Percentiles rank a stretch among this genome's conserved stretches.
phyloP scores from a whole-genome alignment of 2,329 filamentous ascomycete genomes.

The Emmonsia crescens region DNA sequence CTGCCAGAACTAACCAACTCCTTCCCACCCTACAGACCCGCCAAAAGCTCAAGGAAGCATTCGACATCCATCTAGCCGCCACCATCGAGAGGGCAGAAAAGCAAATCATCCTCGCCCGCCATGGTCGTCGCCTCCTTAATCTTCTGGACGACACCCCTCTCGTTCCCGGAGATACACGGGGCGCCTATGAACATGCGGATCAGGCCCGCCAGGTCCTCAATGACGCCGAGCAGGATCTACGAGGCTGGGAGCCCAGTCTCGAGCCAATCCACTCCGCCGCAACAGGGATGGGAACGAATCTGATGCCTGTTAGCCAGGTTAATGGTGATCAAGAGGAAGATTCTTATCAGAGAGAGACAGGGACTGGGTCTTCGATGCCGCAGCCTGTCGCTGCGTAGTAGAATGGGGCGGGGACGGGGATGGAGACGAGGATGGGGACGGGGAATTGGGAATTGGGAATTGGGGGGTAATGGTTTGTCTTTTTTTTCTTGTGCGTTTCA shows the following conservation, averaged over 20 bases:
- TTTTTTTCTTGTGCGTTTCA: neutral
- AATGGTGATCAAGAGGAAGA: slow-evolving; percentile 2
- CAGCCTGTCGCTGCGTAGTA: slow-evolving; percentile 10
- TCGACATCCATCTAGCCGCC: slow-evolving; percentile 75
- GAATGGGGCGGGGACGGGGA: neutral
- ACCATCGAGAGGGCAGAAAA: slow-evolving; percentile 95
- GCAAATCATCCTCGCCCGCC: slow-evolving; percentile 85
- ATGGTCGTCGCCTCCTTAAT: slow-evolving; percentile 73
- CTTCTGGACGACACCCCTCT: slow-evolving; percentile 84
- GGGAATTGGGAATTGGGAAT: neutral
- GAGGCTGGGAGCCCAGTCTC: slow-evolving; percentile 54
- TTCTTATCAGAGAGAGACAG: slow-evolving; percentile 9
- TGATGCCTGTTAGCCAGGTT: slow-evolving; percentile 21
- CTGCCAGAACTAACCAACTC: neutral
- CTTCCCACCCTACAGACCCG: slow-evolving; percentile 52
- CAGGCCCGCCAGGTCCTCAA: slow-evolving; percentile 78
- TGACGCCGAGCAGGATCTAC: slow-evolving; percentile 81
- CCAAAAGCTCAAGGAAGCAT: slow-evolving; percentile 92
- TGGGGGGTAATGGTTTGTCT: neutral
- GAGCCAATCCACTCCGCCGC: slow-evolving; percentile 44
- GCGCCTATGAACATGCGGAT: slow-evolving; percentile 53
- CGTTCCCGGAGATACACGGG: slow-evolving; percentile 68
- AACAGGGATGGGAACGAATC: slow-evolving; percentile 35
- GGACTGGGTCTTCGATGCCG: slow-evolving; percentile 6
- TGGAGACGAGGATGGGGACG: neutral